Evolutionary conservation across 2,329 filamentous ascomycete species (phyloP).

Genomic region (Aureobasidium vineae): DNA sequence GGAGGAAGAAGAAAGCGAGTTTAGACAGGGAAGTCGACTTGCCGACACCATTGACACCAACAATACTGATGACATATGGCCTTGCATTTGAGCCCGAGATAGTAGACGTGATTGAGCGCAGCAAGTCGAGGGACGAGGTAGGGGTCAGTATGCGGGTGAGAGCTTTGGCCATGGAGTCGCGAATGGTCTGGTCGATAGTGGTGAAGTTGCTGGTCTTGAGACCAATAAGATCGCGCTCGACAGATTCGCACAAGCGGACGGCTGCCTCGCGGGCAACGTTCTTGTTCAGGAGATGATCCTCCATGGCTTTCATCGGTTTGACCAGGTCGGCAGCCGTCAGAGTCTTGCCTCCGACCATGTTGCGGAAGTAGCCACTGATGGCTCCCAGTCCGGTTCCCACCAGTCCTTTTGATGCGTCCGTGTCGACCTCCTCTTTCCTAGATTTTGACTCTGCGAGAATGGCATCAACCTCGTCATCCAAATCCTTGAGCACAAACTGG

Average conservation of each 20-base stretch:
- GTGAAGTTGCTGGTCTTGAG: slow-evolving; percentile 92
- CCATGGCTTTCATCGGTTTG: slow-evolving; percentile 93
- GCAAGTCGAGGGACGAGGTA: slow-evolving; percentile 87
- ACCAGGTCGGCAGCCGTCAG: slow-evolving; percentile 59
- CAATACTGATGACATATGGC: slow-evolving; percentile 96
- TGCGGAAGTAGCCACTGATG: slow-evolving; percentile 85
- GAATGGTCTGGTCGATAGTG: slow-evolving; percentile 74
- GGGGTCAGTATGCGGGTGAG: slow-evolving; percentile 94
- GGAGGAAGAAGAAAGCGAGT: slow-evolving; percentile 95
- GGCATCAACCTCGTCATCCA: slow-evolving; percentile 88
- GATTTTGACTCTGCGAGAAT: slow-evolving; percentile 80
- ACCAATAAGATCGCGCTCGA: slow-evolving; percentile 84
- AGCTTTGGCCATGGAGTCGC: slow-evolving; percentile 84
- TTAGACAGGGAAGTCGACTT: slow-evolving; percentile 98
- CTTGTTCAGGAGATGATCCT: slow-evolving; percentile 90
- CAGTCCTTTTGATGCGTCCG: slow-evolving; percentile 58
- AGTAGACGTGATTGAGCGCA: slow-evolving; percentile 84
- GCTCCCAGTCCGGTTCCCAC: slow-evolving; percentile 77
- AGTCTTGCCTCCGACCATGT: slow-evolving; percentile 91
- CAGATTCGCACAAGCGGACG: slow-evolving; percentile 83
- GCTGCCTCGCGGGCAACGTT: slow-evolving; percentile 96
- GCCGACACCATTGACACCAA: slow-evolving; percentile 96
- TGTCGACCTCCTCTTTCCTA: slow-evolving; percentile 54
- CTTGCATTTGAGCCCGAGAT: slow-evolving; percentile 65
- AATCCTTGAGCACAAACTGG: slow-evolving; percentile 88